phyloP scores from a whole-genome alignment of 2,329 filamentous ascomycete species.

The Monilinia fructicola region DNA sequence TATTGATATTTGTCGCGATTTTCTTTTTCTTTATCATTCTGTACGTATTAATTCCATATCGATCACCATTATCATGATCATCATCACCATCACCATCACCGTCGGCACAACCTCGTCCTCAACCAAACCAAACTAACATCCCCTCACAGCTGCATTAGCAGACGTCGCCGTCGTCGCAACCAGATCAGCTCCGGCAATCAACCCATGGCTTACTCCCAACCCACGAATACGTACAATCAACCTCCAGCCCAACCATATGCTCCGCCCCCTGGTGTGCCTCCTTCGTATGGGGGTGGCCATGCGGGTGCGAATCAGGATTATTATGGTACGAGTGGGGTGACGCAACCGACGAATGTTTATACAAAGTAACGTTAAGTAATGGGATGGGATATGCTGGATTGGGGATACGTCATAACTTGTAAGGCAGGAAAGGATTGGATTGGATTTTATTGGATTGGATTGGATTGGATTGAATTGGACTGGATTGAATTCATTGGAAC shows the following conservation, averaged over 20 bases:
- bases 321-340: conserved; percentile 29
- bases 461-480: not conserved
- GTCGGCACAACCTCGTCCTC: not conserved
- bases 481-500: not conserved
- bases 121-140: conserved; percentile 6
- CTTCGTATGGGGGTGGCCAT: conserved; percentile 18
- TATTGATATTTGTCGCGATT: conserved; percentile 30
- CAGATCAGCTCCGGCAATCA: conserved; percentile 11
- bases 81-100: too few species aligned
- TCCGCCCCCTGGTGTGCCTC: conserved; percentile 23
- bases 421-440: too few species aligned
- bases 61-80: not conserved
- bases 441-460: not conserved
- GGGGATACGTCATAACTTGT: too few species aligned
- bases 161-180: conserved; percentile 23
- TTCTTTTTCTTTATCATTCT: conserved; percentile 26
- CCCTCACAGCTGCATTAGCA: not conserved
- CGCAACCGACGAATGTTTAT: conserved; percentile 29
- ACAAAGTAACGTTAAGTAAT: not conserved
- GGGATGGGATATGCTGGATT: not conserved
- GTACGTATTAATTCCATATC: conserved; percentile 24
- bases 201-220: conserved; percentile 23
- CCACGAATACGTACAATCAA: conserved; percentile 6
- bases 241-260: conserved; percentile 20
- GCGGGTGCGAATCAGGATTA: conserved; percentile 24